Base-by-base conservation (phyloP, 768 basidiomycete species). In the Rhodotorula paludigena region DNA sequence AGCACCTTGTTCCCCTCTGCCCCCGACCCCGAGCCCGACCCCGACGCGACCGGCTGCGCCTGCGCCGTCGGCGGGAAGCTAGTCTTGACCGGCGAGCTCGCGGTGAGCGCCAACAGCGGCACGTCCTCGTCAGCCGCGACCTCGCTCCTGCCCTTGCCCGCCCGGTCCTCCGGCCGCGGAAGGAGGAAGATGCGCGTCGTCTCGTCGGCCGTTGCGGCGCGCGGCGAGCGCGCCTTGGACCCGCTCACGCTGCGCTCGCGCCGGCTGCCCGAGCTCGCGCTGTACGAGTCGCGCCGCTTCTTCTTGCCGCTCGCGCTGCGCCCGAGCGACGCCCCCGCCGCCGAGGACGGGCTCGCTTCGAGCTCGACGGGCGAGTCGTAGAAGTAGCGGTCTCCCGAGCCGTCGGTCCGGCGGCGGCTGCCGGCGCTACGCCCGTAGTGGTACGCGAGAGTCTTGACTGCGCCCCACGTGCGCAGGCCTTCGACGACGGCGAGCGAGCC, bases 151-250 rank as follows among this genome's bases (percentile, higher is more conserved):
- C 35, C 44, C n/a, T n/a, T n/a, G n/a, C n/a, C 48, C 2, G 11
- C 14, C 32, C 41, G 23, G 2, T 58, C 41, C 15, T 57, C 54
- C 1, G 60, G 28, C 14, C 60, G 28, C 1, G 69, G 69, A 3
- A 71, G 45, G 32, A 71, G 56, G 32, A 71, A 39, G 52, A 71
- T 71, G 12, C 30, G 45, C 39, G 39, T 53, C 28, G 23, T 39
- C 44, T 28, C 51, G 32, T 12, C 25, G 8, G 9, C 39, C 33
- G 25, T 49, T n/a, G 15, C 33, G 36, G 6, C 15, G 44, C 44
- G 44, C 25, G 44, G 10, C 44, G 41, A 20, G 11, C 12, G 48
- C 30, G 16, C 20, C 18, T 7, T 9, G 35, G 36, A 35, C 35
- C 32, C n/a, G 20, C 41, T 54, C 8, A 16, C 14, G 39, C 51